phyloP scores from a whole-genome alignment of 768 basidiomycete genomes.

The Rhizopogon roseolus region DNA sequence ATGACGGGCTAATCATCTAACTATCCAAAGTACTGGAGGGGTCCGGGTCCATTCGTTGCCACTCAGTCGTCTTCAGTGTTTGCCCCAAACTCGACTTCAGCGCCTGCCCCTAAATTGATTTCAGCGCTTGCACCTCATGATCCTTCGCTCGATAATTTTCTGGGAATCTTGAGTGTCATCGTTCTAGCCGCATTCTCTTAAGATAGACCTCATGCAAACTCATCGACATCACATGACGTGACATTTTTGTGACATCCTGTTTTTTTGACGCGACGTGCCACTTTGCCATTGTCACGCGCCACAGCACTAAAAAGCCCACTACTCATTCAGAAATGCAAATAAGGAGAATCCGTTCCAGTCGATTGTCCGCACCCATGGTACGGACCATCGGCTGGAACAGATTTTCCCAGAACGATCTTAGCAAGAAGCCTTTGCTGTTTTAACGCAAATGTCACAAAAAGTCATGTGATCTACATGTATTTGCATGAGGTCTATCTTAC shows the following conservation, averaged over 20 bases:
- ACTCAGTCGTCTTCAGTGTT: no score
- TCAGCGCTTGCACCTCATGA: constrained; percentile 1
- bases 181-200: constrained; percentile 47
- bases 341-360: not conserved
- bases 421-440: no score
- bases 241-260: not conserved
- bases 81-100: no score
- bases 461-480: not conserved
- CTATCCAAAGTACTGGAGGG: constrained; percentile 34
- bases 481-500: not conserved
- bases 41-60: constrained; percentile 47
- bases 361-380: not conserved
- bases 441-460: not conserved
- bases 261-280: not conserved
- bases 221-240: no score
- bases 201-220: no score
- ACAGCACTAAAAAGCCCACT: not conserved
- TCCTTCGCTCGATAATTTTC: constrained; percentile 3
- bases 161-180: constrained; percentile 43
- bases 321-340: not conserved
- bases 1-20: not conserved
- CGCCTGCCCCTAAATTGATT: not conserved
- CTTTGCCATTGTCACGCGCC: not conserved
- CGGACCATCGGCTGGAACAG: not conserved
- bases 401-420: no score